Conservation (phyloP, 2,329 filamentous ascomycete genomes). For the Nannizziopsis arthrosporioides region DNA sequence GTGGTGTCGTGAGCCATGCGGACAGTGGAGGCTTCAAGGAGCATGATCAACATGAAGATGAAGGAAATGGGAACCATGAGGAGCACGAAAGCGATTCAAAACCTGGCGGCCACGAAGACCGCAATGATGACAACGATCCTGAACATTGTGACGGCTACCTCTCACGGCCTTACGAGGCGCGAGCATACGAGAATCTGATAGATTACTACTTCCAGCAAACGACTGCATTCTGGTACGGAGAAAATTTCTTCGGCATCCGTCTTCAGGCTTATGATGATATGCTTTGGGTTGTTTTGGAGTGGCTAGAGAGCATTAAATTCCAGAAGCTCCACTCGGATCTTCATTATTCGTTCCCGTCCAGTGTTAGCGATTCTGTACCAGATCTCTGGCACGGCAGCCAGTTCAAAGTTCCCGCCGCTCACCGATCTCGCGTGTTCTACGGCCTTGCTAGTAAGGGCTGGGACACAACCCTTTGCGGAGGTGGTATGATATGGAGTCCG, state of each 20-base stretch:
- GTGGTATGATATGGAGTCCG: conserved; percentile 88
- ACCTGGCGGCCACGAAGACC: no score
- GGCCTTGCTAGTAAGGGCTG: conserved; percentile 67
- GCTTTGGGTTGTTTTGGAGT: conserved; percentile 86
- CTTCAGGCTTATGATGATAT: conserved; percentile 85
- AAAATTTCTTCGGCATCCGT: conserved; percentile 63
- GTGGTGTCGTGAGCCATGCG: no score
- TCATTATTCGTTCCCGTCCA: conserved; percentile 41
- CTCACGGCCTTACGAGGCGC: conserved; percentile 25
- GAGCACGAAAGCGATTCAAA: no score
- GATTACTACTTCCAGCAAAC: conserved; percentile 70
- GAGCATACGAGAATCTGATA: conserved; percentile 62
- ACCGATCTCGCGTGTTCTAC: conserved; percentile 76
- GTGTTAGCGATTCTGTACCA: conserved; percentile 17
- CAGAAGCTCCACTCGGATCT: conserved; percentile 55
- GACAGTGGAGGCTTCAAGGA: no score
- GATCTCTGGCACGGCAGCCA: conserved; percentile 60
- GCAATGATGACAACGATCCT: no score
- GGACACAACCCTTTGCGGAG: conserved; percentile 68
- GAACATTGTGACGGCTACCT: no score
- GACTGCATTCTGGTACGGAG: conserved; percentile 71
- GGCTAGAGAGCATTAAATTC: conserved; percentile 73
- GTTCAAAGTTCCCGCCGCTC: conserved; percentile 66
- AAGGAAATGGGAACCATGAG: no score
- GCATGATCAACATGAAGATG: no score